Conservation (phyloP, 306 rosid species). For the Cucurbita maxima region DNA sequence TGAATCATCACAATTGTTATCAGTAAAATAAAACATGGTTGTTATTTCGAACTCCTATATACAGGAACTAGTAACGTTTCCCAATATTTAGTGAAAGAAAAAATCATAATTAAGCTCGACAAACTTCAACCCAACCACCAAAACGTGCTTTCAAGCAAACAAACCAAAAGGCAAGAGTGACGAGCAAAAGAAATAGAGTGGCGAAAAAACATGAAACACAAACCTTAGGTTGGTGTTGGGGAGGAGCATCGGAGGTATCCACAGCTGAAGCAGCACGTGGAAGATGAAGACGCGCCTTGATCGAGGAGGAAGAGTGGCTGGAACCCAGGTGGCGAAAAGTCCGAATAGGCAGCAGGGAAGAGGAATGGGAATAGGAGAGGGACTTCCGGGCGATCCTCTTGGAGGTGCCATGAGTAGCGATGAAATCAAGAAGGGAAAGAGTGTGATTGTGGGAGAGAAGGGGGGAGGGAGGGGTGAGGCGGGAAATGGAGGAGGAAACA, state of each 20-base stretch:
- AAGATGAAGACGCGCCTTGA: constrained; percentile 41
- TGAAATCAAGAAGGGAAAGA: constrained; percentile 41
- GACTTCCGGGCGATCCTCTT: constrained; percentile 28
- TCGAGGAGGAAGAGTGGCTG: constrained; percentile 17
- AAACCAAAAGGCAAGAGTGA: neutral
- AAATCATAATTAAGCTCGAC: neutral
- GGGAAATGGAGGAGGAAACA: constrained; percentile 32
- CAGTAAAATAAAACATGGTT: neutral
- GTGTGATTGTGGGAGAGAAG: constrained; percentile 11
- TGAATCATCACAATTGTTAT: neutral
- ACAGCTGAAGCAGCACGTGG: constrained; percentile 5
- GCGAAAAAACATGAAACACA: neutral
- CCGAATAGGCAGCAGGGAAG: neutral
- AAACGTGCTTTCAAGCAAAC: neutral
- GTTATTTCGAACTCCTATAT: neutral
- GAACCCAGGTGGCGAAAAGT: constrained; percentile 18
- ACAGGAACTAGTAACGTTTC: neutral
- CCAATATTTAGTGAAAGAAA: neutral
- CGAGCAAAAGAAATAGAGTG: neutral
- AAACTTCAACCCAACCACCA: neutral
- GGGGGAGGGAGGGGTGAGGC: constrained; percentile 16
- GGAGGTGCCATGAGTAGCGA: constrained; percentile 27
- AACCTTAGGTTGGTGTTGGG: constrained; percentile 40
- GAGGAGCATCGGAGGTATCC: constrained; percentile 13
- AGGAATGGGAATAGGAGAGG: neutral